Conservation (phyloP, 192 early-diverging fungal genomes). For the Coemansia sp. region DNA sequence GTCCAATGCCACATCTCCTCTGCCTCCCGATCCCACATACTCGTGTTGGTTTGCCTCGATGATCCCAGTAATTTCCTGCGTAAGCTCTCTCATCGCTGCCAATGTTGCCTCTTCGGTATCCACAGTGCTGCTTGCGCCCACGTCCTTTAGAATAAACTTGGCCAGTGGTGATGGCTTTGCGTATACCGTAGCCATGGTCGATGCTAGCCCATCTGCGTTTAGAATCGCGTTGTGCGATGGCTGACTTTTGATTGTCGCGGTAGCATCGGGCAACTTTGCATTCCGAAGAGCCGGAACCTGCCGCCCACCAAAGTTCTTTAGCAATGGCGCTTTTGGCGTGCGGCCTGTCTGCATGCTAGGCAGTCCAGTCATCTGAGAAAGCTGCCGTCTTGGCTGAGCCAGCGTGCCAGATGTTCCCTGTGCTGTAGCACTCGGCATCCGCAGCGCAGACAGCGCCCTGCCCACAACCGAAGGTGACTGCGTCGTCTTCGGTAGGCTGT, state of each 20-base stretch:
- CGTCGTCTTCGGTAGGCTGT: constrained; percentile 9
- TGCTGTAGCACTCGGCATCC: constrained; percentile 5
- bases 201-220: constrained; percentile 2
- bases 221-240: background rate
- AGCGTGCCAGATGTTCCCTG: background rate
- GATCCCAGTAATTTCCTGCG: constrained; percentile 19
- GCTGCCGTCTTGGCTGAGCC: constrained; percentile 9
- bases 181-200: constrained; percentile 24
- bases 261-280: background rate
- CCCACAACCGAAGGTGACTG: constrained; percentile 26
- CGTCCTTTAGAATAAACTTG: constrained; percentile 34
- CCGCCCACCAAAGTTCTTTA: constrained; percentile 38
- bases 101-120: constrained; percentile 10
- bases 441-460: constrained; percentile 42
- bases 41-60: constrained; percentile 17
- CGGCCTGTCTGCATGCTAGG: background rate
- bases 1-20: background rate
- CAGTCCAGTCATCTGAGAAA: constrained; percentile 18
- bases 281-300: constrained; percentile 24
- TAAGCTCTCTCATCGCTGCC: constrained; percentile 6
- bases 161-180: constrained; percentile 46
- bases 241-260: background rate
- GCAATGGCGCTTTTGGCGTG: constrained; percentile 5
- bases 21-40: background rate
- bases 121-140: background rate